These are phyloP conservation scores for Exophiala dermatitidis DNA, from an alignment of 2,329 filamentous ascomycete species.

Conservation along the genomic window DNA sequence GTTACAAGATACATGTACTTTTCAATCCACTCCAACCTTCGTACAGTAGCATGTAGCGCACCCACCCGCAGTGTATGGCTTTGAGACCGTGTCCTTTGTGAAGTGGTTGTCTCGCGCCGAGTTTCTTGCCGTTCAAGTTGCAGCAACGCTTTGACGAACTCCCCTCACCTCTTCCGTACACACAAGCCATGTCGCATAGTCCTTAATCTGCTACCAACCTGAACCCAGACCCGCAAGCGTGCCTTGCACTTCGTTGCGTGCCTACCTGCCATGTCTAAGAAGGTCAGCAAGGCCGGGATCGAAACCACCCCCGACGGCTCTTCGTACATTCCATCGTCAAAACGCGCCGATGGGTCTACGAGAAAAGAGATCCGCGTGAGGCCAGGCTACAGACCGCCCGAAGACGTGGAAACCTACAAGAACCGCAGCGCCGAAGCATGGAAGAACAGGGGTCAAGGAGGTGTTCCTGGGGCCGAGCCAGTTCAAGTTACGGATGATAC, in stretches of 20 bases:
- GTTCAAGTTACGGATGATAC: conserved; percentile 42
- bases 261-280: conserved; percentile 9
- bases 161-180: background rate
- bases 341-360: conserved; percentile 80
- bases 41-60: no score
- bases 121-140: no score
- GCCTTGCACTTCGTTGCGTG: background rate
- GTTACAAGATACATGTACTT: no score
- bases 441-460: conserved; percentile 64
- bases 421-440: conserved; percentile 82
- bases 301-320: conserved; percentile 74
- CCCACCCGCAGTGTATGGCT: no score
- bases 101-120: no score
- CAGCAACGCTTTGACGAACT: no score
- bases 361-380: conserved; percentile 90
- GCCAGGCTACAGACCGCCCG: conserved; percentile 85
- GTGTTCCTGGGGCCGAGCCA: conserved; percentile 65
- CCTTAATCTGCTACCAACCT: background rate
- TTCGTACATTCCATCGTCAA: conserved; percentile 81
- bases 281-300: conserved; percentile 53
- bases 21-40: no score
- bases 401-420: conserved; percentile 94
- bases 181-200: background rate
- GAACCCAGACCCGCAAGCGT: background rate
- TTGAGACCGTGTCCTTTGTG: no score